Evolutionary conservation across 768 basidiomycete species (phyloP), one percentile per base, ranked within the genome.

Genomic region (Leccinum longicurvipes): DNA sequence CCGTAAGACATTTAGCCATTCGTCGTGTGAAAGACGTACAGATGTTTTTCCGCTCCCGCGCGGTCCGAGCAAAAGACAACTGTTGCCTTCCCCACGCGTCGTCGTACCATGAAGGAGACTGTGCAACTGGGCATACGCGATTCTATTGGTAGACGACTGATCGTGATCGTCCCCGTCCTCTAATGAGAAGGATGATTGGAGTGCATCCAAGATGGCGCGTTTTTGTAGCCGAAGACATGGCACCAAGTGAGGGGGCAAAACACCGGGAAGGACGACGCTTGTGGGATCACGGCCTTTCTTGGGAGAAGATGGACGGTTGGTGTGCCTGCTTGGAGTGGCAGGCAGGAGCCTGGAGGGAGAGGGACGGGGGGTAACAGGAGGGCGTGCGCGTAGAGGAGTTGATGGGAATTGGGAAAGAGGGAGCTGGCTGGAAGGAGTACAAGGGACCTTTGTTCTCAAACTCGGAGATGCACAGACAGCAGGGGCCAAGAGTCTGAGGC

Each of bases 51-150:
- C 95, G 58, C 87, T 89, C 15, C 92, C 91, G 57, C 86, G 78
- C 2, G 92, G 87, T 19, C 95, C 95, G 44, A 93, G 77, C 3
- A 98, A 67, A 53, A 97, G 77, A 65, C 94, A 97, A 55, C 93
- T 96, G 59, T 98, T 98, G 3, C 95, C 94, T 75, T 98, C 95
- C 10, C 87, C 89, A 27, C 93, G 81, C 21, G 74, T 73, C 5
- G 89, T 78, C 1, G 91, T 92, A 11, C 93, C 94, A 21, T 72
- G 68, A 5, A 97, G 74, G 21, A 98, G 72, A 47, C 82, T 79
- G 1, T 72, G 65, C 12, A 98, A 68, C 54, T 90, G 84, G 31
- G 80, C 65, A 25, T 77, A 72, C 0, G 89, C 85, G 17, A 74
- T 64, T 2, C 60, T 68, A 63, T 89, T 86, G 5, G 83, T 77